These are phyloP conservation scores for Botryotinia calthae DNA, from an alignment of 2,329 filamentous ascomycete species.

Conservation along the genomic window DNA sequence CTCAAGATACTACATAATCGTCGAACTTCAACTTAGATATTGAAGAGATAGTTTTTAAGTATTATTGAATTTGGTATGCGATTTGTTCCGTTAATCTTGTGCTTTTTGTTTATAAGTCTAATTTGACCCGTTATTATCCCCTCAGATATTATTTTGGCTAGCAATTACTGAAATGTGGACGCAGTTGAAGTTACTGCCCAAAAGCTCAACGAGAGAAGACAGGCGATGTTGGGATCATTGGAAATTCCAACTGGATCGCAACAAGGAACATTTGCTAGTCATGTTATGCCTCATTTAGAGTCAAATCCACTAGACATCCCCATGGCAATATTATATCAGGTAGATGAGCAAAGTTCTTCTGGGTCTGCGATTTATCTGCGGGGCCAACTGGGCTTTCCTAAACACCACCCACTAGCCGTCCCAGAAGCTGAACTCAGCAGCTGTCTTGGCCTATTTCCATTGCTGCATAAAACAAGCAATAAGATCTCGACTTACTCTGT, in stretches of 20 bases:
- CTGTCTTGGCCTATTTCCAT: slow-evolving; percentile 28
- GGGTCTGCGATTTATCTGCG: slow-evolving; percentile 18
- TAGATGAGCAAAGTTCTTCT: slow-evolving; percentile 29
- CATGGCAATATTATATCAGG: slow-evolving; percentile 34
- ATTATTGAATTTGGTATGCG: neutral
- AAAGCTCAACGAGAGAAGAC: slow-evolving; percentile 31
- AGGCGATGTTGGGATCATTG: slow-evolving; percentile 30
- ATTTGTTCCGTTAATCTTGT: neutral
- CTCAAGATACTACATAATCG: neutral
- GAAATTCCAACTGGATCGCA: slow-evolving; percentile 22
- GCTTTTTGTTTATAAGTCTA: neutral
- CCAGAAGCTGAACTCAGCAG: slow-evolving; percentile 28
- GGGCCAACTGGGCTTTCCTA: slow-evolving; percentile 31
- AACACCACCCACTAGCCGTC: slow-evolving; percentile 26
- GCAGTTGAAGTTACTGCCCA: slow-evolving; percentile 30
- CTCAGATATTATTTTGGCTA: neutral
- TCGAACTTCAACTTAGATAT: neutral
- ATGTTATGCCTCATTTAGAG: slow-evolving; percentile 30
- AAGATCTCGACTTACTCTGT: slow-evolving; percentile 29
- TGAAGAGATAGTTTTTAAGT: neutral
- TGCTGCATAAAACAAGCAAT: slow-evolving; percentile 27
- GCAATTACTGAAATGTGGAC: neutral
- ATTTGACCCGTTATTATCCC: neutral
- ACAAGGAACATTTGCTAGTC: slow-evolving; percentile 21
- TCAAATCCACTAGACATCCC: slow-evolving; percentile 32